phyloP scores from a whole-genome alignment of 192 early-diverging fungal genomes.

The Linnemannia zychae region DNA sequence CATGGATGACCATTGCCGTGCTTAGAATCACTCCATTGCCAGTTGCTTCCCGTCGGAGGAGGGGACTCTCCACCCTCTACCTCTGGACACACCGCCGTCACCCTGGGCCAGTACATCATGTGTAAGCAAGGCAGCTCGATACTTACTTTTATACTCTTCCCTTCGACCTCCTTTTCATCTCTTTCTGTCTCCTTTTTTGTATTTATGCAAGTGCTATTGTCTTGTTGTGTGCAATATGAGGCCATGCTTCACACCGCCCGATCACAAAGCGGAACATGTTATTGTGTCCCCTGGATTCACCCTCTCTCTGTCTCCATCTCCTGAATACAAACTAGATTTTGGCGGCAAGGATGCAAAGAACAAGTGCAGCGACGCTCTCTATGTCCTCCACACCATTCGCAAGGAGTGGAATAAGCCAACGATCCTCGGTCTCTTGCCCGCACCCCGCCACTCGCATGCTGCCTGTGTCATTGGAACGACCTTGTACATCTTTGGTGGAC shows the following conservation, averaged over 20 bases:
- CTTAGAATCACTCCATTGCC: slow-evolving; percentile 42
- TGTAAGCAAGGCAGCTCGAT: slow-evolving; percentile 37
- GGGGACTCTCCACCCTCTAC: slow-evolving; percentile 30
- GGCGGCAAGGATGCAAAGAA: slow-evolving; percentile 54
- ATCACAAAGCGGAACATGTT: background rate
- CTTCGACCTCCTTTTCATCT: background rate
- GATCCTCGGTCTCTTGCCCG: slow-evolving; percentile 36
- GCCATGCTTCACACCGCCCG: background rate
- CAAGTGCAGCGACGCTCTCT: slow-evolving; percentile 49
- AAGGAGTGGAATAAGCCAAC: slow-evolving; percentile 52
- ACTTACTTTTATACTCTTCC: background rate
- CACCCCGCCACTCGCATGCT: slow-evolving; percentile 61
- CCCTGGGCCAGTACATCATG: slow-evolving; percentile 54
- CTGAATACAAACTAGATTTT: slow-evolving; percentile 30
- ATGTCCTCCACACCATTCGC: slow-evolving; percentile 46
- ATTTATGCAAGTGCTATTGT: background rate
- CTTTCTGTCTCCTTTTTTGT: background rate
- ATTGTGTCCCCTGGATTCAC: background rate
- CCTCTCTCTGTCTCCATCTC: background rate
- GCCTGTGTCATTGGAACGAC: slow-evolving; percentile 59
- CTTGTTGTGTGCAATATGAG: background rate
- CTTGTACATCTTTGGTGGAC: slow-evolving; percentile 70
- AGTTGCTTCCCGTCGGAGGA: slow-evolving; percentile 24
- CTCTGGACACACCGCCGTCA: slow-evolving; percentile 50
- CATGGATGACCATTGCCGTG: no score